phyloP scores from a whole-genome alignment of 495 filamentous ascomycete genomes.

The Penicillium turbatum region DNA sequence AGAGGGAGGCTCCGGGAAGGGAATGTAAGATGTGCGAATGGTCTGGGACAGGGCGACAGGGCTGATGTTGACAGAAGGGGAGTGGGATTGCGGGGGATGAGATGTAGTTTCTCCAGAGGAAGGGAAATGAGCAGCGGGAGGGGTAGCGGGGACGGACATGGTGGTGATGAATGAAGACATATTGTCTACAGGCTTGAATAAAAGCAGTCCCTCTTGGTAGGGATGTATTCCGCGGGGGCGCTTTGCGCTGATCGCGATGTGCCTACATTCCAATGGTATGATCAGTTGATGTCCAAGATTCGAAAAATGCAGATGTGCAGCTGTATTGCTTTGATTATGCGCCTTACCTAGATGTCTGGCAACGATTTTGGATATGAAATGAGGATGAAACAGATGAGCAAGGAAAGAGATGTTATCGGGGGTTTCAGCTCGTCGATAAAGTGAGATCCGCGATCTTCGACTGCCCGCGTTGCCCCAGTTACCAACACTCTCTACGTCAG shows the following conservation, averaged over 20 bases:
- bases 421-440: conserved; percentile 16
- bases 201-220: conserved; percentile 5
- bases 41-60: conserved; percentile 29
- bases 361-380: conserved; percentile 5
- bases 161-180: conserved; percentile 69
- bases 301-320: neutral
- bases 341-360: neutral
- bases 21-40: conserved; percentile 31
- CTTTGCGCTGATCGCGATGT: conserved; percentile 23
- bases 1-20: conserved; percentile 35
- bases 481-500: conserved; percentile 7
- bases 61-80: conserved; percentile 18
- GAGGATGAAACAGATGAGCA: conserved; percentile 2
- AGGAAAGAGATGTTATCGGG: conserved; percentile 15
- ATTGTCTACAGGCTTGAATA: conserved; percentile 10
- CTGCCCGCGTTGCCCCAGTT: conserved; percentile 22
- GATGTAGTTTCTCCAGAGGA: conserved; percentile 30
- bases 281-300: neutral
- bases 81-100: conserved; percentile 12
- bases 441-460: conserved; percentile 1
- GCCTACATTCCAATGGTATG: conserved; percentile 26
- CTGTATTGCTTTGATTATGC: neutral
- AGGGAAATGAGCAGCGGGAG: conserved; percentile 31
- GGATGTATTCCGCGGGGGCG: conserved; percentile 16
- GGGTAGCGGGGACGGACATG: conserved; percentile 56